Base-by-base conservation (phyloP, 2,329 filamentous ascomycete species). In the Waltergamsia citrina region DNA sequence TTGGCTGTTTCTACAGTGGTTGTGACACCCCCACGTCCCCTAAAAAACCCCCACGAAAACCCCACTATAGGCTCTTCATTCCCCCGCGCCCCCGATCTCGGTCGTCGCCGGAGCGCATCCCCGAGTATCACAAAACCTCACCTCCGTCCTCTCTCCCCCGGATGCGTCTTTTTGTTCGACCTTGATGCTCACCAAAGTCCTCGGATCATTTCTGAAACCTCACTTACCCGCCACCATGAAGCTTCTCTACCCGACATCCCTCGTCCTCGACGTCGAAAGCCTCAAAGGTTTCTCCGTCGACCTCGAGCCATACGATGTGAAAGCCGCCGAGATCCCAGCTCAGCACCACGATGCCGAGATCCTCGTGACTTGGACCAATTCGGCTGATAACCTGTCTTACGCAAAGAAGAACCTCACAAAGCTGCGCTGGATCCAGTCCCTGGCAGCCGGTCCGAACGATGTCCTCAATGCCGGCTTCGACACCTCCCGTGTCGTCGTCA, bases 371-470 rank as follows among this genome's bases (percentile, higher is more conserved):
- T 80, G 76, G 76, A 53, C 60, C 51, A 81, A 81, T 62, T 62
- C 59, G 18, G 43, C 70, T 26, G 57, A 57, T 11, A 78, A 78
- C 59, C 71, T 81, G 38, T 54, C 63, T 16, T 70, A 78, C 48
- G 75, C 74, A 32, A 69, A 66, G 3, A 43, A 49, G 33, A 65
- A 68, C 38, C 59, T 79, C 51, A 68, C 62, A 36, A 69, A 73
- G 26, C 62, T 81, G 11, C 62, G 62, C 42, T 81, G 75, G 74
- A 79, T 81, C 53, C 76, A 81, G 47, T 77, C 72, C 0, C 71
- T 80, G 22, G 76, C 76, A 23, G 75, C 76, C 1, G 76, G 76
- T 0, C 76, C 76, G 44, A 80, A 80, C 50, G 76, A 80, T 48
- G 74, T 80, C 12, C 66, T 80, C 14, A 52, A 49, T 33, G 76